Percentiles rank a stretch among this genome's conserved stretches.
Evolutionary conservation across 2,329 filamentous ascomycete genomes (phyloP).

Genomic region (Hypocreales sp.): DNA sequence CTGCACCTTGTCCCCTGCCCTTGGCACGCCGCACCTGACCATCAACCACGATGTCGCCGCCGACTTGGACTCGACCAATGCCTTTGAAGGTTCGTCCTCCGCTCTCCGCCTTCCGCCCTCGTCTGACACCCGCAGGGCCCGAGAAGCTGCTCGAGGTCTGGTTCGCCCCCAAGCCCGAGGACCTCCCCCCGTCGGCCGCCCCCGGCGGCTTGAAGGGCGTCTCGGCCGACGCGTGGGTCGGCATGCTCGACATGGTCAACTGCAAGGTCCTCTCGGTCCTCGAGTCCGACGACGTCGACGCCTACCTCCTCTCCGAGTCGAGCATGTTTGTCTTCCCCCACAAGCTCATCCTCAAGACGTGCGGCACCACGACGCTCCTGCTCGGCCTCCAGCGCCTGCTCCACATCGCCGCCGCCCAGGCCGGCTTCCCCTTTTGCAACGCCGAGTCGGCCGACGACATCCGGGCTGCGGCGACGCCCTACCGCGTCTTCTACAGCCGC

Average conservation of each 20-base stretch:
- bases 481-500: conserved; percentile 95
- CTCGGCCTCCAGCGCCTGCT: conserved; percentile 80
- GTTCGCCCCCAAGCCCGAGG: conserved; percentile 70
- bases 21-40: conserved; percentile 76
- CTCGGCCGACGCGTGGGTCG: conserved; percentile 73
- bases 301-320: conserved; percentile 92
- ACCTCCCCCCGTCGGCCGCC: conserved; percentile 54
- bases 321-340: conserved; percentile 99
- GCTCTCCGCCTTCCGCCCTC: neutral
- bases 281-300: conserved; percentile 85
- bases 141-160: conserved; percentile 98
- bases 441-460: conserved; percentile 50
- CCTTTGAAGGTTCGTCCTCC: conserved; percentile 61
- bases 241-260: conserved; percentile 94
- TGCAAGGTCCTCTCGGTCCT: conserved; percentile 95
- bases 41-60: conserved; percentile 93
- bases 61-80: conserved; percentile 87
- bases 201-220: conserved; percentile 77
- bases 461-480: conserved; percentile 67
- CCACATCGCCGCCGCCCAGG: conserved; percentile 75
- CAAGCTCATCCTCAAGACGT: conserved; percentile 97
- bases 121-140: conserved; percentile 40
- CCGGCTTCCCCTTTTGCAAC: conserved; percentile 75
- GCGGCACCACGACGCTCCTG: conserved; percentile 87
- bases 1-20: conserved; percentile 70